Evolutionary conservation across 2,329 filamentous ascomycete genomes (phyloP).

Genomic region (Cladosporium colombiae): DNA sequence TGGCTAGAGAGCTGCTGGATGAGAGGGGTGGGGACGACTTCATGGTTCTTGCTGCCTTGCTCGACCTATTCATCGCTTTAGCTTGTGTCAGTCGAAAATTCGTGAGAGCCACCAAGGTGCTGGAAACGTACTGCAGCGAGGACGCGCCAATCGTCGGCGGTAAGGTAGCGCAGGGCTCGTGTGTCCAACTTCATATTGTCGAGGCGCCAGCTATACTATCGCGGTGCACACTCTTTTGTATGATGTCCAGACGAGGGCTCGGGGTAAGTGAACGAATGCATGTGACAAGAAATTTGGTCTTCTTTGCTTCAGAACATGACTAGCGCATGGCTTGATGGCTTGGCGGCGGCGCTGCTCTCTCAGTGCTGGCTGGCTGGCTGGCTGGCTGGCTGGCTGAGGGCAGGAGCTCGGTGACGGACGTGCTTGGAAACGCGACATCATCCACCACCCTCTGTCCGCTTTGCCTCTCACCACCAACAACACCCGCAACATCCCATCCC

Average conservation of each 20-base stretch:
- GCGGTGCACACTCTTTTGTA: not conserved
- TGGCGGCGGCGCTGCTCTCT: not conserved
- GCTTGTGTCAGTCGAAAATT: slow-evolving; percentile 22
- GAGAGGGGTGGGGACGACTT: slow-evolving; percentile 87
- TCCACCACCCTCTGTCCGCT: slow-evolving; percentile 3
- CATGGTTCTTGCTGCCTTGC: slow-evolving; percentile 92
- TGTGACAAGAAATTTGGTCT: slow-evolving; percentile 16
- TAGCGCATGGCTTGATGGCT: slow-evolving; percentile 15
- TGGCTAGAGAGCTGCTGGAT: slow-evolving; percentile 83
- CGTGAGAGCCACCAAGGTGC: slow-evolving; percentile 16
- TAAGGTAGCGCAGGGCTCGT: slow-evolving; percentile 88
- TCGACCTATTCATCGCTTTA: slow-evolving; percentile 66
- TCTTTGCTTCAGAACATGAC: slow-evolving; percentile 1
- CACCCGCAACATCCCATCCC: not conserved
- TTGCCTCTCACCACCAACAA: slow-evolving; percentile 3
- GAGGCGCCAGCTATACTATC: not conserved
- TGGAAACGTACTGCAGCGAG: slow-evolving; percentile 73
- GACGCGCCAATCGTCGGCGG: slow-evolving; percentile 90
- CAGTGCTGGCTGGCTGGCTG: not conserved
- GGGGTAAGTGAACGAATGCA: not conserved
- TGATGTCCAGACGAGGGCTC: not conserved
- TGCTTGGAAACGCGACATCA: slow-evolving; percentile 17
- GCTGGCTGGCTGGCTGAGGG: not conserved
- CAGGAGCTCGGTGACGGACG: slow-evolving; percentile 14
- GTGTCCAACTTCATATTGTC: slow-evolving; percentile 87